A percentile compares a stretch with the other conserved stretches of the same genome.
Evolutionary conservation across 2,329 filamentous ascomycete genomes (phyloP).

Genomic region (Didymella sp.): DNA sequence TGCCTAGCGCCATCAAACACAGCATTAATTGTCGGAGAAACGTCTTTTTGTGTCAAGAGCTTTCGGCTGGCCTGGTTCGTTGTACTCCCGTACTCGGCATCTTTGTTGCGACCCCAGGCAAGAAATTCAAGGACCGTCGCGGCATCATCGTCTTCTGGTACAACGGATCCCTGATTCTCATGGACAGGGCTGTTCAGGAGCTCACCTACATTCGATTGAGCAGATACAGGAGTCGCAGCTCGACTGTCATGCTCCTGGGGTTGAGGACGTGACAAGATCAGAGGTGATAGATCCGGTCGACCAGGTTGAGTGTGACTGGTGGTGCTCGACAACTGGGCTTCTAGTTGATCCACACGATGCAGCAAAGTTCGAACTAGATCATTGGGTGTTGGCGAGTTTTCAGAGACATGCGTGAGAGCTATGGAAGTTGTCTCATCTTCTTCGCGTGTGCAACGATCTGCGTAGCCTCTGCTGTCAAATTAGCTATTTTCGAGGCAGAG

Average conservation of each 20-base stretch:
- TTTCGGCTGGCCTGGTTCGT: constrained; percentile 26
- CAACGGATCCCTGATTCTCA: background rate
- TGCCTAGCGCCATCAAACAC: background rate
- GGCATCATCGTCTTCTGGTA: constrained; percentile 40
- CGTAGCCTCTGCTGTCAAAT: background rate
- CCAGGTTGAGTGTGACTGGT: no score
- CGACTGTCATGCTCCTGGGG: background rate
- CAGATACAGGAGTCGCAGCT: background rate
- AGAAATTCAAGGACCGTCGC: constrained; percentile 58
- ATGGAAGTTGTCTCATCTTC: background rate
- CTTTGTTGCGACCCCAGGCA: constrained; percentile 58
- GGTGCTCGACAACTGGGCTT: background rate
- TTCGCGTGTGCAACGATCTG: constrained; percentile 1
- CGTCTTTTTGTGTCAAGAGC: background rate
- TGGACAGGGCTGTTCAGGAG: background rate
- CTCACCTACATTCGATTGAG: background rate
- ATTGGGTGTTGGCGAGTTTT: background rate
- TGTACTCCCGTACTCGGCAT: constrained; percentile 31
- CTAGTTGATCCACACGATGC: constrained; percentile 2
- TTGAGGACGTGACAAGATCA: background rate
- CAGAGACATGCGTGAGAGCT: background rate
- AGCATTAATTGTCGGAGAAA: no score
- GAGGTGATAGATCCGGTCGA: no score
- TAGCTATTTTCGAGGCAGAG: background rate
- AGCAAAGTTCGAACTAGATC: background rate